Base-by-base conservation (phyloP, 108 stramenopile species). In the Aurantiochytrium sp. region DNA sequence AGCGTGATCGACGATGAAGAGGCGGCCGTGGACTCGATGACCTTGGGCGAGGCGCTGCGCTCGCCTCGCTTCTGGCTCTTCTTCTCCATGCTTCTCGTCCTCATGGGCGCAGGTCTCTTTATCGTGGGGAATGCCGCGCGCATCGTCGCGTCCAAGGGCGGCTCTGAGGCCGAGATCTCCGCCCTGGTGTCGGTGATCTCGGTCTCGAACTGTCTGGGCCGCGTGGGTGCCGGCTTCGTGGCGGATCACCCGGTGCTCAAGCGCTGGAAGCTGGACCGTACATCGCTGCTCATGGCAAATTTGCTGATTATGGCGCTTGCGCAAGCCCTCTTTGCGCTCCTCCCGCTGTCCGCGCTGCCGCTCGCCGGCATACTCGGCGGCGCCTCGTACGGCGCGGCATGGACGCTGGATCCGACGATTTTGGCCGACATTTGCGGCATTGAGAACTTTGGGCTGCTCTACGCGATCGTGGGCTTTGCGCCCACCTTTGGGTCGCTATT, bases 351-450 rank as follows among this genome's bases (percentile, higher is more conserved):
- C 24, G 42, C 45, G 30, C 45, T 41, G 6, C 39, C 45, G 0
- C 19, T 81, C 15, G 73, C 73, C 6, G 73, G 42, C 1, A 81
- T 81, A 22, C n/a, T 81, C 6, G 73, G 73, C 21, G 73, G 73
- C 1, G 45, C 30, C 27, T 41, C 73, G n/a, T 81, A 81, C 2
- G 73, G 73, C n/a, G 73, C 73, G 12, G 50, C 73, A 21, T 81
- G 73, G 73, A 81, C 73, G 36, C 39, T 81, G 45, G 45, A 81
- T 24, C 73, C 73, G 8, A 81, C 73, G n/a, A 81, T 81, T 81
- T 24, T 81, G 27, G 73, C 73, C 6, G 73, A 81, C 45, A 81
- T 81, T 30, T 81, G 73, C 73, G 73, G 73, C 21, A 6, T 81
- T 12, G 45, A 81, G 45, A 12, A 81, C 45, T 81, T 81, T 81